Evolutionary conservation across 768 basidiomycete species (phyloP).

Genomic region (Trametes cinnabarina): DNA sequence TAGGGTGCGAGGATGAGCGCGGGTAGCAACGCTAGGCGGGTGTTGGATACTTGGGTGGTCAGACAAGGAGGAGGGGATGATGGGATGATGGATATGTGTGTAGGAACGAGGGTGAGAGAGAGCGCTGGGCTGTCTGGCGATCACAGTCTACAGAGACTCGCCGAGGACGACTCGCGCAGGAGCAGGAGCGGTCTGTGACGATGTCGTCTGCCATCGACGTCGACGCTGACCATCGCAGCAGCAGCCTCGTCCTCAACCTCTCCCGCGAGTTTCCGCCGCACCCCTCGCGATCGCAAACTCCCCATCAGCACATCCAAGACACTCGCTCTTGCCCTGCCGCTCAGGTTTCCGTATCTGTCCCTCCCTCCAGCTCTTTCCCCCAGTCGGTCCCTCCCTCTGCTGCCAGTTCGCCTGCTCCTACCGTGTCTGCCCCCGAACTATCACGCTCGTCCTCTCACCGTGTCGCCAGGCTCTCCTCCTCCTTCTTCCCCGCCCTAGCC

Average conservation of each 20-base stretch:
- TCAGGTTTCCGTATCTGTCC: neutral
- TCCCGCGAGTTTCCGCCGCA: neutral
- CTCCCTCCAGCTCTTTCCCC: too few species aligned
- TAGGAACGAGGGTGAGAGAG: neutral
- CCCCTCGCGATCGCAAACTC: neutral
- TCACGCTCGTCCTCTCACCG: constrained; percentile 16
- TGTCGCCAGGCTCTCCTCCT: constrained; percentile 19
- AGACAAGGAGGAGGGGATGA: neutral
- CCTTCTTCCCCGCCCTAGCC: constrained; percentile 15
- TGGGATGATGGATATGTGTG: neutral
- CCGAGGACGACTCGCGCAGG: too few species aligned
- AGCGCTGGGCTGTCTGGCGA: neutral
- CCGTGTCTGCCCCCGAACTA: neutral
- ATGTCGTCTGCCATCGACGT: neutral
- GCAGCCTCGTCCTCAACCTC: neutral
- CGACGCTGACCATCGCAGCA: too few species aligned
- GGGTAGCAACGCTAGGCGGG: neutral
- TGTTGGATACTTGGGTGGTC: neutral
- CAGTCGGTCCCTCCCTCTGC: too few species aligned
- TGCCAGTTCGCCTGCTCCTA: too few species aligned
- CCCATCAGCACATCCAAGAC: neutral
- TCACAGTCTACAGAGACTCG: neutral
- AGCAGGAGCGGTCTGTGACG: neutral
- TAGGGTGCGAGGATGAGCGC: neutral
- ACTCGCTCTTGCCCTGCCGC: neutral